These are phyloP conservation scores for Niveomyces coronatus DNA, from an alignment of 2,329 filamentous ascomycete genomes.

Conservation along the genomic window DNA sequence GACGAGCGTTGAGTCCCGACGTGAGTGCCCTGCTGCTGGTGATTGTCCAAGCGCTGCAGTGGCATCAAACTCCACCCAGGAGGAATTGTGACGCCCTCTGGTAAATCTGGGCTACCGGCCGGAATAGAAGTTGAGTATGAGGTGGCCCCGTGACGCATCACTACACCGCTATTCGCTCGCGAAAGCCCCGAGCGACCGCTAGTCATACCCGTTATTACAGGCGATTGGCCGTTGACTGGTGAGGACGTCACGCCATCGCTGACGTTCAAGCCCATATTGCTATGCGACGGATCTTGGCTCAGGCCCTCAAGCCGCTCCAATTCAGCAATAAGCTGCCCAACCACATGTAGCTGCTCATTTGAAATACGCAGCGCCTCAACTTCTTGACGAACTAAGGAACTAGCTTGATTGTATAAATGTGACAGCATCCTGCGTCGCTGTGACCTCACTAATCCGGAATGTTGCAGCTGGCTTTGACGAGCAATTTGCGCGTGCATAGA, in stretches of 20 bases:
- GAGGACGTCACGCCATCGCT: neutral
- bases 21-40: conserved; percentile 3
- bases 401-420: conserved; percentile 2
- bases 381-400: conserved; percentile 6
- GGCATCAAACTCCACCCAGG: conserved; percentile 56
- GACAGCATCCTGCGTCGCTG: conserved; percentile 1
- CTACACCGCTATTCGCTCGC: conserved; percentile 23
- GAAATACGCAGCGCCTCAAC: conserved; percentile 5
- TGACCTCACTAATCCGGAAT: neutral
- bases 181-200: conserved; percentile 1
- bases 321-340: conserved; percentile 6
- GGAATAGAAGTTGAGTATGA: conserved; percentile 41
- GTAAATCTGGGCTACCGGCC: conserved; percentile 49
- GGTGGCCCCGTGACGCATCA: conserved; percentile 38
- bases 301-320: conserved; percentile 3
- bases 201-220: neutral
- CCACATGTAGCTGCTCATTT: conserved; percentile 6
- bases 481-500: neutral
- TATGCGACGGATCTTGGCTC: neutral
- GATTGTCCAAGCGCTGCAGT: conserved; percentile 44
- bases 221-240: neutral
- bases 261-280: neutral
- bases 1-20: conserved; percentile 4
- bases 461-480: neutral
- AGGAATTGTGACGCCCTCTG: conserved; percentile 53